Evolutionary conservation across 257 asterid genomes (phyloP).

Genomic region (Nemophila menziesii): DNA sequence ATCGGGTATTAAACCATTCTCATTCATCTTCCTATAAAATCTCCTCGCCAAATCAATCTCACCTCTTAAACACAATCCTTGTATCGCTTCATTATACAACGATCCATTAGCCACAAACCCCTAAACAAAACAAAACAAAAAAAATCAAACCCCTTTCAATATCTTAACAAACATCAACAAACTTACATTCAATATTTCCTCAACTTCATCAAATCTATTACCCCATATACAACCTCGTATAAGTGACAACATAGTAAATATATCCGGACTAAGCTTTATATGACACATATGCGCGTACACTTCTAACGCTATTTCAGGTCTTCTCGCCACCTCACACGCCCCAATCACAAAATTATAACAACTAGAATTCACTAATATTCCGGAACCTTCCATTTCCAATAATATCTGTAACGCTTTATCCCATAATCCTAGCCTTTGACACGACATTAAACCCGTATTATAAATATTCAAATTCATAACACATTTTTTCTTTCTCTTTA

Average conservation of each 20-base stretch:
- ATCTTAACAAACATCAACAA: background rate
- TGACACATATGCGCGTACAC: slow-evolving; percentile 62
- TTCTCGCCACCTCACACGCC: slow-evolving; percentile 77
- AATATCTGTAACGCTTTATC: slow-evolving; percentile 59
- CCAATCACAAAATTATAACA: slow-evolving; percentile 83
- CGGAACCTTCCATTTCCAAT: slow-evolving; percentile 74
- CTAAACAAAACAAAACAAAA: slow-evolving; percentile 17
- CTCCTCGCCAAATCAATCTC: slow-evolving; percentile 47
- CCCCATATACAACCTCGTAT: slow-evolving; percentile 81
- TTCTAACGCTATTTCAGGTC: slow-evolving; percentile 66
- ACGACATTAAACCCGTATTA: slow-evolving; percentile 61
- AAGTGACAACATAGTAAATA: slow-evolving; percentile 58
- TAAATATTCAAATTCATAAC: slow-evolving; percentile 46
- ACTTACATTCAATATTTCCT: slow-evolving; percentile 60
- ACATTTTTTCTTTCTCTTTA: slow-evolving; percentile 29
- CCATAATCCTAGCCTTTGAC: slow-evolving; percentile 76
- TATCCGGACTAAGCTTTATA: slow-evolving; percentile 42
- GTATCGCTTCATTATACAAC: slow-evolving; percentile 81
- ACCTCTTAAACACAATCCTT: slow-evolving; percentile 69
- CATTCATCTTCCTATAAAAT: slow-evolving; percentile 53
- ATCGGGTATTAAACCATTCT: slow-evolving; percentile 66
- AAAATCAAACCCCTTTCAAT: background rate
- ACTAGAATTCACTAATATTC: slow-evolving; percentile 33
- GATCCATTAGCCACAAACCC: slow-evolving; percentile 55
- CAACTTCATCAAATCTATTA: slow-evolving; percentile 62